Conservation (phyloP, 2,329 filamentous ascomycete species). For the Claviceps capensis region DNA sequence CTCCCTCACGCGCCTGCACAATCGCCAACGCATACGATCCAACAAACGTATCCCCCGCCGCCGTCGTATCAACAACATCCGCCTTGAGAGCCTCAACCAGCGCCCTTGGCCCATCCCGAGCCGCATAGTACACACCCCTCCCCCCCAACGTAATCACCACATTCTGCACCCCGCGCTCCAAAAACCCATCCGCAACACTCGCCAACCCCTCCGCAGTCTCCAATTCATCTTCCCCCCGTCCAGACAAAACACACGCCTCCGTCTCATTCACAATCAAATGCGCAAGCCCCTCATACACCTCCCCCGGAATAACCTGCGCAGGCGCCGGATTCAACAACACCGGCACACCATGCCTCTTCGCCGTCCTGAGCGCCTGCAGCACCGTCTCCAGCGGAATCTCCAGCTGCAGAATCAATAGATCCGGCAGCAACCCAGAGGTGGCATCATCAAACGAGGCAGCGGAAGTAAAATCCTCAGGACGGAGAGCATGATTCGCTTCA, state of each 20-base stretch:
- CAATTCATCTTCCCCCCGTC: conserved; percentile 26
- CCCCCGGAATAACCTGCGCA: conserved; percentile 52
- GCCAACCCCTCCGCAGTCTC: conserved; percentile 30
- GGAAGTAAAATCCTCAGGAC: conserved; percentile 19
- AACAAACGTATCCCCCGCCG: conserved; percentile 88
- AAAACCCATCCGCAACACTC: conserved; percentile 44
- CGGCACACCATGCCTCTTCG: conserved; percentile 33
- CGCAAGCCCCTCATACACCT: conserved; percentile 52
- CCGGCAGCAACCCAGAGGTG: conserved; percentile 22
- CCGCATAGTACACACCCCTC: conserved; percentile 59
- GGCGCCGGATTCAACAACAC: conserved; percentile 81
- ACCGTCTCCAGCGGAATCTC: conserved; percentile 59
- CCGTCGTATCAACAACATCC: conserved; percentile 79
- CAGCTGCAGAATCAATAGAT: conserved; percentile 63
- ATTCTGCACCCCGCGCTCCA: conserved; percentile 55
- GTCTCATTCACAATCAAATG: conserved; percentile 87
- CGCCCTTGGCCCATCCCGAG: conserved; percentile 25
- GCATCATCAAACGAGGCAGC: no score
- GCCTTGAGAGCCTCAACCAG: conserved; percentile 54
- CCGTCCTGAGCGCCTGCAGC: conserved; percentile 42
- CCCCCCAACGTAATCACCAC: conserved; percentile 76
- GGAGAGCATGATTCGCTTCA: conserved; percentile 50
- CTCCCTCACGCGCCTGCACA: conserved; percentile 30
- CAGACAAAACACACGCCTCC: conserved; percentile 63
- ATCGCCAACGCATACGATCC: conserved; percentile 70